A percentile compares a stretch with the other conserved stretches of the same genome.
These are phyloP conservation scores for Podaxis rugospora DNA, from an alignment of 768 basidiomycete species.

Conservation along the genomic window DNA sequence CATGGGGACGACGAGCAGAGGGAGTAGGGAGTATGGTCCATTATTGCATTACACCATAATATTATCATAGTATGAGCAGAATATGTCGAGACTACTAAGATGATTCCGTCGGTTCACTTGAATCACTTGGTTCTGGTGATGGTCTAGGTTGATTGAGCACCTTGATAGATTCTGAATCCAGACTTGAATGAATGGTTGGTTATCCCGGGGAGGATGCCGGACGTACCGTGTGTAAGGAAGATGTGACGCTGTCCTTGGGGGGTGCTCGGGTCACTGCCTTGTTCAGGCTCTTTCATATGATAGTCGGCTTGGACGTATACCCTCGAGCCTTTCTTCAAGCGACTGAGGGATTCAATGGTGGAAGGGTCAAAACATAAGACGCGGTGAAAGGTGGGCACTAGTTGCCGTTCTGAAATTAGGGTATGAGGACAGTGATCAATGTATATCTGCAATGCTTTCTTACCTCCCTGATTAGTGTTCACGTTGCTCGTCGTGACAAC, in stretches of 20 bases:
- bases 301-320: slow-evolving; percentile 82
- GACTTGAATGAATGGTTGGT: background rate
- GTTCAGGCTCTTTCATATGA: slow-evolving; percentile 71
- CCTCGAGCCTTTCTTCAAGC: slow-evolving; percentile 61
- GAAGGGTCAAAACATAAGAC: slow-evolving; percentile 66
- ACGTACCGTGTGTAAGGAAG: slow-evolving; percentile 73
- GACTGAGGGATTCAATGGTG: slow-evolving; percentile 61
- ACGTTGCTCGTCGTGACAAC: slow-evolving; percentile 66
- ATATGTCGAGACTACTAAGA: background rate
- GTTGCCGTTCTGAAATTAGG: slow-evolving; percentile 41
- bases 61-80: background rate
- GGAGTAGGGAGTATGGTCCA: background rate
- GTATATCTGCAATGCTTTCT: slow-evolving; percentile 47
- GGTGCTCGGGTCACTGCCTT: slow-evolving; percentile 58
- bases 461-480: slow-evolving; percentile 48
- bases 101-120: background rate
- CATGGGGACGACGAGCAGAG: background rate
- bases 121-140: background rate
- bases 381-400: slow-evolving; percentile 69
- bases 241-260: slow-evolving; percentile 78
- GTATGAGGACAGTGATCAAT: background rate
- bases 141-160: slow-evolving; percentile 35
- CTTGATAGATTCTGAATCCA: slow-evolving; percentile 44
- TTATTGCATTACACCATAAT: background rate
- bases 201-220: too few species aligned